phyloP scores from a whole-genome alignment of 164 flowering plant species.

The Piper longum region DNA sequence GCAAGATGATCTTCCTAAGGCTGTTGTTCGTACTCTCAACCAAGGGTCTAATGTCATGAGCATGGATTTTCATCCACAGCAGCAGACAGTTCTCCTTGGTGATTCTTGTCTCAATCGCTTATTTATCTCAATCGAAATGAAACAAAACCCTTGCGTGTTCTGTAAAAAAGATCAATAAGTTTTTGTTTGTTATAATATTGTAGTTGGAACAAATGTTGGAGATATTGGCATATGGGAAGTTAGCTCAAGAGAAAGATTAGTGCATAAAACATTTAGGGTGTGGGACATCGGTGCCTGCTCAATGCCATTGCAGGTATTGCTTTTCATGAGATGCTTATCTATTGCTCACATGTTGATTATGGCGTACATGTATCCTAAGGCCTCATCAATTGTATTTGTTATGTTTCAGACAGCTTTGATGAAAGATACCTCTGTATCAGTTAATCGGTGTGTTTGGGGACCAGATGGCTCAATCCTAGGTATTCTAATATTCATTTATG shows the following conservation, averaged over 20 bases:
- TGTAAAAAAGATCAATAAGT: not conserved
- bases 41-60: conserved; percentile 62
- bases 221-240: conserved; percentile 62
- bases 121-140: not conserved
- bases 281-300: conserved; percentile 34
- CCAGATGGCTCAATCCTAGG: conserved; percentile 40
- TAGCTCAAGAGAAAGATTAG: conserved; percentile 31
- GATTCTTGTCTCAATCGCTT: not conserved
- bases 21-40: conserved; percentile 38
- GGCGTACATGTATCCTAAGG: no score
- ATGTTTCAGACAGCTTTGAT: conserved; percentile 26
- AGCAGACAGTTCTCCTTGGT: conserved; percentile 71
- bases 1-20: conserved; percentile 63
- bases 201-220: conserved; percentile 48
- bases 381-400: not conserved
- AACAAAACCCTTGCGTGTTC: not conserved
- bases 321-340: not conserved
- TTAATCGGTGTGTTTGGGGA: conserved; percentile 38
- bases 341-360: no score
- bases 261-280: conserved; percentile 33
- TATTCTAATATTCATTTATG: conserved; percentile 2
- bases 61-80: conserved; percentile 86
- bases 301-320: conserved; percentile 31
- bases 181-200: not conserved
- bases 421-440: conserved; percentile 31